Evolutionary conservation across 176 grass and related monocot genomes (phyloP), one percentile per base, ranked within the genome.

Genomic region (Aegilops umbellulata): DNA sequence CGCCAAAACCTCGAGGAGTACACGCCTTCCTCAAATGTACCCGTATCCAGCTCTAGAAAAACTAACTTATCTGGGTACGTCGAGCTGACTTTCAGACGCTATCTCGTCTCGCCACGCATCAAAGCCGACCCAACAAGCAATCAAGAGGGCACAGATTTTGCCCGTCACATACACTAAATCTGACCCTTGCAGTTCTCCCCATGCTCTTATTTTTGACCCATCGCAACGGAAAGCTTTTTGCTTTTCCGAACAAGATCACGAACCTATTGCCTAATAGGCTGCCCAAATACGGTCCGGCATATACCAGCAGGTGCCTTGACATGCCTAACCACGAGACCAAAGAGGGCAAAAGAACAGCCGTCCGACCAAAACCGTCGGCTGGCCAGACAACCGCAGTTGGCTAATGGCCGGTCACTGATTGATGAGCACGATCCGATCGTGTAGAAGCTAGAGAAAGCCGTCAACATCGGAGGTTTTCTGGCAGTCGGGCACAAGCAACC

Each of bases 401-500:
- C 24, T 58, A 31, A 49, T 67, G 60, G 4, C 31, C 29, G 5
- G 22, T 35, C 20, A 36, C 60, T 10, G 6, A 74, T 66, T 36
- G 6, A 74, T 66, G 27, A 36, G 7, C 10, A 22, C 22, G 64
- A 55, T 29, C n/a, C 22, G 64, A 55, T 29, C n/a, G 51, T 26
- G 4, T 30, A 10, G 4, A 61, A 34, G 23, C 15, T 5, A 31
- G 76, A 79, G 32, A 58, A 38, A 58, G 60, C 76, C 68, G 60
- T 84, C 81, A 49, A 29, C 80, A 19, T 80, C 35, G 42, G 34
- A 4, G 46, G 36, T 7, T 82, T 70, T 75, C 19, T 26, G 46
- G 72, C 41, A 42, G n/a, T 44, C 26, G n/a, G 80, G 29, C 44
- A 71, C 65, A 82, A 79, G 85, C 81, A 84, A 88, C 47, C 62